phyloP scores from a whole-genome alignment of 2,329 filamentous ascomycete species.

The Verticillium nubilum region DNA sequence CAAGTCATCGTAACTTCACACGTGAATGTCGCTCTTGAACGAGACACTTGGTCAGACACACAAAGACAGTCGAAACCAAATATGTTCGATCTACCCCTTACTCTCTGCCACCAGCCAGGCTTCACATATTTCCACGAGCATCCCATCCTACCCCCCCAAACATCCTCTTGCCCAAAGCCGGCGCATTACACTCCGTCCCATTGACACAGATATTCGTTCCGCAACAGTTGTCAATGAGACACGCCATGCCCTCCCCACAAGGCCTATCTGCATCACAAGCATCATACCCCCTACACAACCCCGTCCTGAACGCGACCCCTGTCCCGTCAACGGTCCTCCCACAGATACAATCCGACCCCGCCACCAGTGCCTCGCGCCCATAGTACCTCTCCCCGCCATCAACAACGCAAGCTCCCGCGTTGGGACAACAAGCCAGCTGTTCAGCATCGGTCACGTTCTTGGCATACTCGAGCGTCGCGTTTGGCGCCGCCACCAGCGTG shows the following conservation, averaged over 20 bases:
- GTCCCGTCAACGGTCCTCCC: conserved; percentile 17
- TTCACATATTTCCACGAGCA: background rate
- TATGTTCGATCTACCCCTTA: background rate
- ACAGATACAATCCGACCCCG: conserved; percentile 26
- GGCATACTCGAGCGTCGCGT: background rate
- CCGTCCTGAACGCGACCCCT: conserved; percentile 8
- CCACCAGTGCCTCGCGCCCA: conserved; percentile 22
- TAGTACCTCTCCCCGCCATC: conserved; percentile 20
- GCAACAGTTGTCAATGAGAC: conserved; percentile 10
- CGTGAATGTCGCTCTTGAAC: no score
- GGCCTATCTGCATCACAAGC: conserved; percentile 2
- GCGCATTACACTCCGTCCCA: conserved; percentile 9
- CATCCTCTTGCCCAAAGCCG: background rate
- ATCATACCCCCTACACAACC: background rate
- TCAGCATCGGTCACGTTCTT: conserved; percentile 26
- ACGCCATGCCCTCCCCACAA: conserved; percentile 3
- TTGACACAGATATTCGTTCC: conserved; percentile 11
- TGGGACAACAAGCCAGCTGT: conserved; percentile 25
- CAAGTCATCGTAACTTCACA: background rate
- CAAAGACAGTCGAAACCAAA: no score
- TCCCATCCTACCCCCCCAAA: background rate
- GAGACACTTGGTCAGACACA: no score
- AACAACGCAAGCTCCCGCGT: conserved; percentile 12
- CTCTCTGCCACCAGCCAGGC: no score
- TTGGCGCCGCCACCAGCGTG: conserved; percentile 6